Base-by-base conservation (phyloP, 139 green algal genomes). In the Spirogloea muscicola region DNA sequence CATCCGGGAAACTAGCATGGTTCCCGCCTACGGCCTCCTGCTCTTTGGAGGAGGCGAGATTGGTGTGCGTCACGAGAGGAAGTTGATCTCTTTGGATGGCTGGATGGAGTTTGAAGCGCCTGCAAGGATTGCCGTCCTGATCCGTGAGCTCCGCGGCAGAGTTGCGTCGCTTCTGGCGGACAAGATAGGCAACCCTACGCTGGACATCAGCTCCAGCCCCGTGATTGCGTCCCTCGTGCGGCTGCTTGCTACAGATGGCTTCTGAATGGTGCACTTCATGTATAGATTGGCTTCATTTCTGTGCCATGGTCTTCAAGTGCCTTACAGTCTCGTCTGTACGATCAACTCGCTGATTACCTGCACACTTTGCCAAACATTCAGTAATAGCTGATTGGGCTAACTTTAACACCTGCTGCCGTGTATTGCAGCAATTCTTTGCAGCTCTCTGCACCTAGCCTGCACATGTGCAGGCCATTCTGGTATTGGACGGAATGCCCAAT, bases 21-120 rank as follows among this genome's bases (percentile, higher is more conserved):
- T 78, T 3, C 76, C 76, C 40, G 46, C 70, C 5, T 84, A 87
- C 49, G 68, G 76, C 49, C n/a, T n/a, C n/a, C 49, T 88, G 31
- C 55, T 88, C 2, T 43, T 88, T 6, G 83, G 86, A 25, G 83
- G 83, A 7, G 74, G 75, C 1, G 13, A 85, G 1, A 37, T 77
- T 9, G 63, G 71, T 1, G 36, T 69, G 5, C 49, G 85, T 58
- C 60, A 85, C 21, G 41, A 85, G 44, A 72, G 73, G 36, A 38
- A 69, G 29, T 9, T 85, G 16, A n/a, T 77, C 33, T 6, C 42
- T 7, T 41, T 88, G 6, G 84, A 85, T 39, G 63, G 65, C 1
- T 88, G 84, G 81, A 84, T 74, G 40, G 16, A 69, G 13, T 87
- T 85, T 43, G 40, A 82, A n/a, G 72, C 72, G 18, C 72, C 72